Conservation (phyloP, 345 rosid genomes). For the Brassica cretica region DNA sequence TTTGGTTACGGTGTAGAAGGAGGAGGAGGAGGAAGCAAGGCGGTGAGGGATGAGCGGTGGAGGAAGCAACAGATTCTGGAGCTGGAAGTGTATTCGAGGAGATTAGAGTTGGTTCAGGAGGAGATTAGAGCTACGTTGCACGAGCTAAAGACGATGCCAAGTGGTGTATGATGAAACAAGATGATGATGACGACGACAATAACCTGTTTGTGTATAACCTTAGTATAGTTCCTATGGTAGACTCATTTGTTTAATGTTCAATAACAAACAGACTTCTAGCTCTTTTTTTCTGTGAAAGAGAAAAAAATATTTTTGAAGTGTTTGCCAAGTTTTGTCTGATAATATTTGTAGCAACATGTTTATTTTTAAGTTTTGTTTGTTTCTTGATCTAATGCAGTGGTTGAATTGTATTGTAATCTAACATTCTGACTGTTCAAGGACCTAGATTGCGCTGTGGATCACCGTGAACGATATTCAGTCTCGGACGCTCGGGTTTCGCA, state of each 20-base stretch:
- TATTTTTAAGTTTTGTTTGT: too few relatives aligned
- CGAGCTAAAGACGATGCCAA: conserved; percentile 53
- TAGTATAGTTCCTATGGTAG: neutral
- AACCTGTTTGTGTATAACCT: neutral
- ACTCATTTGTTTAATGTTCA: neutral
- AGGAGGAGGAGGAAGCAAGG: conserved; percentile 45
- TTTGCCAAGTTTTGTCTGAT: too few relatives aligned
- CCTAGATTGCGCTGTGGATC: too few relatives aligned
- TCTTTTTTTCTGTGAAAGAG: too few relatives aligned
- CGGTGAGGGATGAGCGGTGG: conserved; percentile 75
- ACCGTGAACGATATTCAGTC: too few relatives aligned
- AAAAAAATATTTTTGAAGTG: too few relatives aligned
- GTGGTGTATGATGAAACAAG: conserved; percentile 44
- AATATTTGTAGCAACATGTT: too few relatives aligned
- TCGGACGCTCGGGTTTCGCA: too few relatives aligned
- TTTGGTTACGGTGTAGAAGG: conserved; percentile 41
- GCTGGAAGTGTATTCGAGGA: conserved; percentile 83
- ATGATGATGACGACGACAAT: neutral
- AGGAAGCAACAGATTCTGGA: conserved; percentile 94
- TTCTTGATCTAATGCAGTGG: too few relatives aligned
- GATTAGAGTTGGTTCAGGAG: conserved; percentile 91
- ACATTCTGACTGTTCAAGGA: too few relatives aligned
- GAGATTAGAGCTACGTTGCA: conserved; percentile 74
- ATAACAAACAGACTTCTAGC: neutral
- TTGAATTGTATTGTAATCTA: too few relatives aligned